phyloP scores from a whole-genome alignment of 345 rosid species.

The Lepidium didymum region DNA sequence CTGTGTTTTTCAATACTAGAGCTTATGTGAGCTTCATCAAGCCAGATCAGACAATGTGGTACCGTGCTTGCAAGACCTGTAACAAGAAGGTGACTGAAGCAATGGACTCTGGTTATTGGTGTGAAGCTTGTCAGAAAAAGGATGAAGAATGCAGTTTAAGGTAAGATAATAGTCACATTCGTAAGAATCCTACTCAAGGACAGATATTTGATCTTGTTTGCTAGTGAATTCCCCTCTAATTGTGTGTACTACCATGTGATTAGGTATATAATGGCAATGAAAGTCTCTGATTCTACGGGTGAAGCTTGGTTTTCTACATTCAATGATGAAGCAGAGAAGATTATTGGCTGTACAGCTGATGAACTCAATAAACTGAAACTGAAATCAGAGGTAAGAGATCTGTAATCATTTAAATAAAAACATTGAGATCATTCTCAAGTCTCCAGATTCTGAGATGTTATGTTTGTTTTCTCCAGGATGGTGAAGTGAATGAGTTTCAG shows the following conservation, averaged over 20 bases:
- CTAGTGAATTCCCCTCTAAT: background rate
- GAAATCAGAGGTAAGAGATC: conserved; percentile 49
- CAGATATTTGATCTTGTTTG: background rate
- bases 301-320: conserved; percentile 80
- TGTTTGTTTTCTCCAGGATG: conserved; percentile 25
- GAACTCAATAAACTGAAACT: conserved; percentile 55
- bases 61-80: conserved; percentile 92
- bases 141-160: conserved; percentile 72
- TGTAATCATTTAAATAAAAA: background rate
- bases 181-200: background rate
- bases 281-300: conserved; percentile 67
- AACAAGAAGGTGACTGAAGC: conserved; percentile 91
- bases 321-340: conserved; percentile 71
- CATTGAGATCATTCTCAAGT: background rate
- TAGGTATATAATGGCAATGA: conserved; percentile 78
- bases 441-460: background rate
- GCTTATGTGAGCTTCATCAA: conserved; percentile 67
- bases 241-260: background rate
- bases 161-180: conserved; percentile 26
- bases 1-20: conserved; percentile 60
- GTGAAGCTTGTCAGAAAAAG: conserved; percentile 93
- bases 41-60: conserved; percentile 96
- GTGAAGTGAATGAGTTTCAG: conserved; percentile 46
- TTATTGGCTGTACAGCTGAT: conserved; percentile 80
- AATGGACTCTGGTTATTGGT: conserved; percentile 85